Conservation (phyloP, 345 rosid species). For the Eutrema heterophyllum region DNA sequence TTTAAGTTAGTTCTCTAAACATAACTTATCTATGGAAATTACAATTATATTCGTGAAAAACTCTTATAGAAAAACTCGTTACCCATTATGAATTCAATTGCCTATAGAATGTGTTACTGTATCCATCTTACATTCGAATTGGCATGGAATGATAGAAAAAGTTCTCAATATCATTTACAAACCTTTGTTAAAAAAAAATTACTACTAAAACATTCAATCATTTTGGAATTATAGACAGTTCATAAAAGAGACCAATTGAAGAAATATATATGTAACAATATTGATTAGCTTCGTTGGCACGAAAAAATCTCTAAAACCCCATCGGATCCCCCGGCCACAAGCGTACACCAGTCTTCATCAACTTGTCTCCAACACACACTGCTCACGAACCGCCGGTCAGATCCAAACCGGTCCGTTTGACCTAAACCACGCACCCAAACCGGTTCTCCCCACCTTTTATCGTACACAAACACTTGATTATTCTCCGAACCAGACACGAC, state of each 20-base stretch:
- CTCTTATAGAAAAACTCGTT: not conserved
- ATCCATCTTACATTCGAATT: not conserved
- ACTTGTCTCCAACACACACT: conserved; percentile 84
- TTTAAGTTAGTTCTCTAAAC: not conserved
- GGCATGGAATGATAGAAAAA: not conserved
- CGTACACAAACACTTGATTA: conserved; percentile 69
- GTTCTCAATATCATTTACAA: not conserved
- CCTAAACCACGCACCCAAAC: conserved; percentile 56
- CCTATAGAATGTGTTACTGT: not conserved
- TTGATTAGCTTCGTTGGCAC: conserved; percentile 38
- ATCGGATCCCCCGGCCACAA: conserved; percentile 81
- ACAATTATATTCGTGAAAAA: not conserved
- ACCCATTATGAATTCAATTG: not conserved
- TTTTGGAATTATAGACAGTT: not conserved
- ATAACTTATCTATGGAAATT: not conserved
- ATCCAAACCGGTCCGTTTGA: not conserved
- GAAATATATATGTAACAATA: not conserved
- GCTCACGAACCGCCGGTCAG: conserved; percentile 48
- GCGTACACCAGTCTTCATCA: conserved; percentile 52
- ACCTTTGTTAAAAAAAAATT: not conserved
- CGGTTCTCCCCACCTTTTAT: conserved; percentile 74
- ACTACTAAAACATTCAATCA: not conserved
- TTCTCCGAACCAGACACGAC: conserved; percentile 80
- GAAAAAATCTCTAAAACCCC: conserved; percentile 57
- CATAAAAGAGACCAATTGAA: not conserved